phyloP scores from a whole-genome alignment of 2,329 filamentous ascomycete genomes.

The Stachybotrys echinatus region DNA sequence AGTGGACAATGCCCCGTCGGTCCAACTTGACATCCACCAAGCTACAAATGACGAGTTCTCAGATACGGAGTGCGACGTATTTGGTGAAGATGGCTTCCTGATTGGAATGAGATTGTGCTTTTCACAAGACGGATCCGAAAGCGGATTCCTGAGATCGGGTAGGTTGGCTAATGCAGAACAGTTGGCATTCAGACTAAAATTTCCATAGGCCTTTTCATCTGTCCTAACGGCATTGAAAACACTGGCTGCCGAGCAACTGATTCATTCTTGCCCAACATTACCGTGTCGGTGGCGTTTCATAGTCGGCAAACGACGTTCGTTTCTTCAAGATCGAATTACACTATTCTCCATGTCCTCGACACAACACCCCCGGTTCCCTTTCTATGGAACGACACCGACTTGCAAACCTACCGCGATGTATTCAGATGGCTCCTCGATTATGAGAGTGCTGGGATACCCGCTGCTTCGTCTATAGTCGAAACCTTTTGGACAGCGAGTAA shows the following conservation, averaged over 20 bases:
- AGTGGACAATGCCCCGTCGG: constrained; percentile 3
- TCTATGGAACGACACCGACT: not conserved
- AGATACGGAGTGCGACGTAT: constrained; percentile 2
- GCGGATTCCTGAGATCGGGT: not conserved
- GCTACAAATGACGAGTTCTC: not conserved
- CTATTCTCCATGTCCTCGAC: constrained; percentile 3
- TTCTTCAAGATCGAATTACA: constrained; percentile 7
- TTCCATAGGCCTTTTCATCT: constrained; percentile 4
- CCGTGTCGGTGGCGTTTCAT: constrained; percentile 6
- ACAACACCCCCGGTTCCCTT: not conserved
- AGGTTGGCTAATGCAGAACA: too few species aligned
- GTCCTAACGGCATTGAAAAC: not conserved
- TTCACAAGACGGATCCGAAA: not conserved
- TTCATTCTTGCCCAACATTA: constrained; percentile 5
- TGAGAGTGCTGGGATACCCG: constrained; percentile 9
- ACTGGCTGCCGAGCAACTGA: not conserved
- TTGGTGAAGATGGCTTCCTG: not conserved
- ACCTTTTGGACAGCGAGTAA: constrained; percentile 10
- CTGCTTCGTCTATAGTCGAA: constrained; percentile 9
- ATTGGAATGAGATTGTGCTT: constrained; percentile 3
- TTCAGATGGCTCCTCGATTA: constrained; percentile 13
- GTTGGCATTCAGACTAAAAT: not conserved
- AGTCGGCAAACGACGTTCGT: constrained; percentile 4
- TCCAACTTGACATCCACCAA: constrained; percentile 7
- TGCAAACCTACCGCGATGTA: constrained; percentile 5